Percentiles rank a stretch among this genome's conserved stretches.
These are phyloP conservation scores for Russula virescens DNA, from an alignment of 768 basidiomycete species.

Conservation along the genomic window DNA sequence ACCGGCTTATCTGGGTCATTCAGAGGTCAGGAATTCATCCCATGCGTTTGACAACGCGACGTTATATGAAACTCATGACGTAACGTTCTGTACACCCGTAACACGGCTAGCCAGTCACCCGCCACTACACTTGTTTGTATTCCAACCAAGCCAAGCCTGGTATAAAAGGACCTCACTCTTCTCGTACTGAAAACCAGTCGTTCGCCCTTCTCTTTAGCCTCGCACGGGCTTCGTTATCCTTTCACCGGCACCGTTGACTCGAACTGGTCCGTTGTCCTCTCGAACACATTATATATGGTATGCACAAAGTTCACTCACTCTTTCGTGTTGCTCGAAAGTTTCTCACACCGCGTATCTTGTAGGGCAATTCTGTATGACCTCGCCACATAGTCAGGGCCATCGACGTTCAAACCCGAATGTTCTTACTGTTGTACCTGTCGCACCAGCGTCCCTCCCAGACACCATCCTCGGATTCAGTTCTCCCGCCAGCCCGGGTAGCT, in stretches of 20 bases:
- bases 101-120: no score
- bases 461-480: slow-evolving; percentile 12
- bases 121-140: no score
- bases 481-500: slow-evolving; percentile 12
- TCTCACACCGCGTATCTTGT: neutral
- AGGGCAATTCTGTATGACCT: slow-evolving; percentile 12
- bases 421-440: neutral
- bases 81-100: no score
- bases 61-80: no score
- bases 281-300: slow-evolving; percentile 11
- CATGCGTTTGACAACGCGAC: no score
- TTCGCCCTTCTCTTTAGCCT: no score
- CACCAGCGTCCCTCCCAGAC: neutral
- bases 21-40: neutral
- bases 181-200: no score
- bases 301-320: neutral
- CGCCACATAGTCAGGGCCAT: slow-evolving; percentile 2
- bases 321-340: neutral
- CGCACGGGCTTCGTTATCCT: no score
- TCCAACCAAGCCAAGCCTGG: no score
- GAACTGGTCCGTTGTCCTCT: neutral
- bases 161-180: no score
- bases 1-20: neutral
- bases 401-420: no score
- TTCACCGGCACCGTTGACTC: no score